phyloP scores from a whole-genome alignment of 129 eudicot genomes.

The Escallonia rubra region DNA sequence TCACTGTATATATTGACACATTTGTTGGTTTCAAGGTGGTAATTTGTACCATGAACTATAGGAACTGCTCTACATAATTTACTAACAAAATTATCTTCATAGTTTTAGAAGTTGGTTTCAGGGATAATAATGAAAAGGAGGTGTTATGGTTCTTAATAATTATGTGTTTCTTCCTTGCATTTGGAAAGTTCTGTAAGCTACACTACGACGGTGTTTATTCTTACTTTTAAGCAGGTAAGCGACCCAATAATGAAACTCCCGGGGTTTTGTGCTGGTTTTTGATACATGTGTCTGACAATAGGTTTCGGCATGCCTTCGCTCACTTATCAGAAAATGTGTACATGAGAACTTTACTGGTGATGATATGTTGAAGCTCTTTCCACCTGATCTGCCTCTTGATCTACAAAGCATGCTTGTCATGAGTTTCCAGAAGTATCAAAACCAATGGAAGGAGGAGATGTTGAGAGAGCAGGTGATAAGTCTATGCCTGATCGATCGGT shows the following conservation, averaged over 20 bases:
- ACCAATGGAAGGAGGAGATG: slow-evolving; percentile 23
- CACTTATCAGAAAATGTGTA: slow-evolving; percentile 24
- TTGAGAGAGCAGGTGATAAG: slow-evolving; percentile 11
- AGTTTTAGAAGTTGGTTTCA: no score
- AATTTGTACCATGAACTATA: no score
- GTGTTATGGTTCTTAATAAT: no score
- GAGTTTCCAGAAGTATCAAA: slow-evolving; percentile 11
- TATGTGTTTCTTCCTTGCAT: no score
- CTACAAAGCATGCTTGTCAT: slow-evolving; percentile 13
- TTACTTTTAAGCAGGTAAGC: neutral
- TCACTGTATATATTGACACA: no score
- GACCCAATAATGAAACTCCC: neutral
- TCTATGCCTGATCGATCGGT: neutral
- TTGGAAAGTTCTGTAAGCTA: neutral
- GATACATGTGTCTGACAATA: neutral
- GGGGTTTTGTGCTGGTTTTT: neutral
- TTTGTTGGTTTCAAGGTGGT: no score
- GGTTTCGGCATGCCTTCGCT: slow-evolving; percentile 31
- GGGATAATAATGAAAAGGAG: no score
- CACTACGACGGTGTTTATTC: neutral
- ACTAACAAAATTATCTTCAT: no score
- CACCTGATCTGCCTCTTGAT: slow-evolving; percentile 25
- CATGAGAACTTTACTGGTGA: slow-evolving; percentile 8
- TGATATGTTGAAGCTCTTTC: slow-evolving; percentile 23
- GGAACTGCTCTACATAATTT: no score